phyloP scores from a whole-genome alignment of 2,329 filamentous ascomycete species.

The Teratosphaeria epicoccoides region DNA sequence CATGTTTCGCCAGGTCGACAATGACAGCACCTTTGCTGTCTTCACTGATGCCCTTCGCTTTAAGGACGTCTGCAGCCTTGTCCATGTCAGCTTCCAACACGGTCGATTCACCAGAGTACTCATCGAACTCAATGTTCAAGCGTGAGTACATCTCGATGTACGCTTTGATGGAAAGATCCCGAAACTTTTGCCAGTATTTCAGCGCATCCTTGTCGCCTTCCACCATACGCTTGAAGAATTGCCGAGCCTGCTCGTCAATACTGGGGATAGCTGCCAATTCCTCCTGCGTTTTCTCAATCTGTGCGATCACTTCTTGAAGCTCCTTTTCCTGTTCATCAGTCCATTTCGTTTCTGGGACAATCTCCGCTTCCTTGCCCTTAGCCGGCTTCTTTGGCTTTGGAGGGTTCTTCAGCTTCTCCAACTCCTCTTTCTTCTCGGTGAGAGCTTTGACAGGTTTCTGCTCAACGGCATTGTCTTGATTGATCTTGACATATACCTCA shows the following conservation, averaged over 20 bases:
- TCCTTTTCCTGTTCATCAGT: slow-evolving; percentile 39
- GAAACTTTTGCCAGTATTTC: slow-evolving; percentile 52
- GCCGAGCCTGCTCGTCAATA: slow-evolving; percentile 63
- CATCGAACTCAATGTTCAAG: slow-evolving; percentile 54
- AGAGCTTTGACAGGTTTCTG: slow-evolving; percentile 51
- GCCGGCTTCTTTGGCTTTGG: slow-evolving; percentile 30
- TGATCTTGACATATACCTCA: slow-evolving; percentile 71
- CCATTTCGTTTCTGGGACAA: slow-evolving; percentile 18
- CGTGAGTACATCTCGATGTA: slow-evolving; percentile 55
- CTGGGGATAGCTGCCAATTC: slow-evolving; percentile 42
- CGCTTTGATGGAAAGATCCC: slow-evolving; percentile 53
- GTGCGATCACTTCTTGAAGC: slow-evolving; percentile 38
- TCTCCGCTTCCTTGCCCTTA: slow-evolving; percentile 36
- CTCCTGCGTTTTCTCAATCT: slow-evolving; percentile 37
- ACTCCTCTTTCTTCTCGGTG: slow-evolving; percentile 32
- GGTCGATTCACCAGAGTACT: slow-evolving; percentile 60
- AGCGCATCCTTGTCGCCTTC: slow-evolving; percentile 50
- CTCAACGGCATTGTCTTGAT: slow-evolving; percentile 51
- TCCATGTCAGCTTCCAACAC: slow-evolving; percentile 53
- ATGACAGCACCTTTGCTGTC: slow-evolving; percentile 56
- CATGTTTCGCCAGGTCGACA: slow-evolving; percentile 60
- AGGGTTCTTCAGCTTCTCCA: slow-evolving; percentile 30
- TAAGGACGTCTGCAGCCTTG: slow-evolving; percentile 47
- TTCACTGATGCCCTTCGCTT: slow-evolving; percentile 51
- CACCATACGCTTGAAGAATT: slow-evolving; percentile 59